phyloP scores from a whole-genome alignment of 257 asterid species.

The Paraleonurus japonicus region DNA sequence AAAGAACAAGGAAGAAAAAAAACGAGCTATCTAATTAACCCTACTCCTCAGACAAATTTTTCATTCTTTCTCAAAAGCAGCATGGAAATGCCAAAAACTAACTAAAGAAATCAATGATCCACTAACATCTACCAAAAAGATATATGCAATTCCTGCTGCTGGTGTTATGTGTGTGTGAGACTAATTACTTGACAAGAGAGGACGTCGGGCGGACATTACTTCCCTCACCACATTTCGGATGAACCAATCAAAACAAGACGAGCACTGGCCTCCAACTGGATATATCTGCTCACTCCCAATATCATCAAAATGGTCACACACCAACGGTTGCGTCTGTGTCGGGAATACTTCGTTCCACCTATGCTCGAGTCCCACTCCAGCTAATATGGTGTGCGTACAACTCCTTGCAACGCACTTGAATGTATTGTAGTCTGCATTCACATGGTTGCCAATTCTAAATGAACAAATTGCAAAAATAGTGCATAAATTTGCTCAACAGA shows the following conservation, averaged over 20 bases:
- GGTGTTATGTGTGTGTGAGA: neutral
- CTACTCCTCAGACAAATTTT: too few relatives aligned
- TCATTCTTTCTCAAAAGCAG: neutral
- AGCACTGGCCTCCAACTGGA: constrained; percentile 33
- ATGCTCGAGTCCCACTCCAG: constrained; percentile 47
- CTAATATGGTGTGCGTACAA: constrained; percentile 65
- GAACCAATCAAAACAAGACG: constrained; percentile 43
- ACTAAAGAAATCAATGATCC: neutral
- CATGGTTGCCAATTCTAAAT: neutral
- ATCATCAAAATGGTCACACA: constrained; percentile 34
- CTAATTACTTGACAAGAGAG: neutral
- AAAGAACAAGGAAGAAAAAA: neutral
- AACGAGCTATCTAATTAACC: neutral
- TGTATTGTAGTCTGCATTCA: constrained; percentile 49
- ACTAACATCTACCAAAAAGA: neutral
- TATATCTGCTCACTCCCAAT: constrained; percentile 17
- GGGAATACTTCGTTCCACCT: constrained; percentile 31
- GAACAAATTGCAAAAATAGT: constrained; percentile 1
- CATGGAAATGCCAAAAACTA: neutral
- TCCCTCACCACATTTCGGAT: constrained; percentile 37
- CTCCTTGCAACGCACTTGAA: constrained; percentile 60
- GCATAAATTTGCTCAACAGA: neutral
- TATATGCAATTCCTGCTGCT: neutral
- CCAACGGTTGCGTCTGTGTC: constrained; percentile 25
- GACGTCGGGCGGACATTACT: constrained; percentile 24